phyloP scores from a whole-genome alignment of 345 rosid species.

The Fremontodendron californicum region DNA sequence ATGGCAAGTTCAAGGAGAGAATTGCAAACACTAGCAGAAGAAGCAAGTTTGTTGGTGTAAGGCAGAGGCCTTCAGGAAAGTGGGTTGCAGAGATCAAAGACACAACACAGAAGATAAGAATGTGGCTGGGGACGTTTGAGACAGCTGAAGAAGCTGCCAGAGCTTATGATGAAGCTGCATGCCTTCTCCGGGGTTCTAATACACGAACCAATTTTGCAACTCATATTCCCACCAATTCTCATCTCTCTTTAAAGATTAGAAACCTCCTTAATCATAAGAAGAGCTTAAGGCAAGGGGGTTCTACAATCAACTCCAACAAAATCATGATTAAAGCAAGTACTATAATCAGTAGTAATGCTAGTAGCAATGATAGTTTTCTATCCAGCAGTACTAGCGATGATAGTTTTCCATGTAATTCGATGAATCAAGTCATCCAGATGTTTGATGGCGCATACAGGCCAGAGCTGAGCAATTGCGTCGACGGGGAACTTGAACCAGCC shows the following conservation, averaged over 20 bases:
- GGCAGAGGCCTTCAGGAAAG: conserved; percentile 85
- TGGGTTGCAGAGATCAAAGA: conserved; percentile 98
- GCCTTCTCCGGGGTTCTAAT: conserved; percentile 77
- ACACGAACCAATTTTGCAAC: conserved; percentile 72
- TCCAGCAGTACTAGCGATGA: conserved; percentile 2
- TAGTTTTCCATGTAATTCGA: conserved; percentile 9
- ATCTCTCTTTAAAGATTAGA: conserved; percentile 58
- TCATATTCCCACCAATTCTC: conserved; percentile 47
- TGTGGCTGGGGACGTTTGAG: conserved; percentile 90
- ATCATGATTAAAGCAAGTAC: conserved; percentile 24
- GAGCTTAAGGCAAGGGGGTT: conserved; percentile 34
- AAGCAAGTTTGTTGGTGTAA: conserved; percentile 71
- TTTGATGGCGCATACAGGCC: conserved; percentile 49
- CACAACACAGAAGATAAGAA: conserved; percentile 77
- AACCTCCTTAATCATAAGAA: conserved; percentile 66
- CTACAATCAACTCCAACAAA: conserved; percentile 5
- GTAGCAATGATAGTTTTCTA: conserved; percentile 13
- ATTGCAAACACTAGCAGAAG: conserved; percentile 24
- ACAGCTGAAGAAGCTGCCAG: conserved; percentile 83
- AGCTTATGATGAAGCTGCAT: conserved; percentile 92
- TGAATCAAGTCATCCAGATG: conserved; percentile 20
- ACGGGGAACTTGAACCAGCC: conserved; percentile 20
- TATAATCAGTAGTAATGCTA: background rate
- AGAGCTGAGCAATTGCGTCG: conserved; percentile 42
- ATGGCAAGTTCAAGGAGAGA: conserved; percentile 31